Conservation (phyloP, 208 protist species). For the Angomonas ambiguus region DNA sequence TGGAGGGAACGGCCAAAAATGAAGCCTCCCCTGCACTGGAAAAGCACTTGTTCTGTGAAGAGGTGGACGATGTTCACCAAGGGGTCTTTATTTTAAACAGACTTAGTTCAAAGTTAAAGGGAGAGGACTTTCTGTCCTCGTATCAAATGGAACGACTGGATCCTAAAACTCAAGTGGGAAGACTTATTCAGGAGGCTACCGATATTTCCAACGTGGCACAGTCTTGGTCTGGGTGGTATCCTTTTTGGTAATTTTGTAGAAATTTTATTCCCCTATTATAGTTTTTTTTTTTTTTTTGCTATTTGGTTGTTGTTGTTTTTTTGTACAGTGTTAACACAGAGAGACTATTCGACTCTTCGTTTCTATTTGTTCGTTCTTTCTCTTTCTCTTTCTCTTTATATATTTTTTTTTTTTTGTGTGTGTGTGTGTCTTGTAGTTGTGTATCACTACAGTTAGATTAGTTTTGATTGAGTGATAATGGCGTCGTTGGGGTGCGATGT, state of each 20-base stretch:
- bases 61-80: constrained; percentile 80
- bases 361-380: background rate
- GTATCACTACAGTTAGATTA: too few species aligned
- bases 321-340: background rate
- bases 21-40: constrained; percentile 23
- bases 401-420: background rate
- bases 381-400: constrained; percentile 5
- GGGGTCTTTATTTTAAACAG: constrained; percentile 77
- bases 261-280: constrained; percentile 5
- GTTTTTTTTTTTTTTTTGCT: constrained; percentile 10
- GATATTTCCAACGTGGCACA: constrained; percentile 82
- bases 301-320: constrained; percentile 16
- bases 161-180: constrained; percentile 65
- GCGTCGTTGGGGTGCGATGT: constrained; percentile 78
- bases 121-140: constrained; percentile 56
- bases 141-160: constrained; percentile 39
- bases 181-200: constrained; percentile 83
- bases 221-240: constrained; percentile 90
- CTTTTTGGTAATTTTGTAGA: constrained; percentile 66
- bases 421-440: background rate
- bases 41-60: constrained; percentile 46
- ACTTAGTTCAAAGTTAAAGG: constrained; percentile 80
- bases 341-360: too few species aligned
- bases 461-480: constrained; percentile 34
- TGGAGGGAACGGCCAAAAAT: constrained; percentile 15